Evolutionary conservation across 225 moss, liverwort and hornwort species (phyloP).

Genomic region (Polytrichum formosum): DNA sequence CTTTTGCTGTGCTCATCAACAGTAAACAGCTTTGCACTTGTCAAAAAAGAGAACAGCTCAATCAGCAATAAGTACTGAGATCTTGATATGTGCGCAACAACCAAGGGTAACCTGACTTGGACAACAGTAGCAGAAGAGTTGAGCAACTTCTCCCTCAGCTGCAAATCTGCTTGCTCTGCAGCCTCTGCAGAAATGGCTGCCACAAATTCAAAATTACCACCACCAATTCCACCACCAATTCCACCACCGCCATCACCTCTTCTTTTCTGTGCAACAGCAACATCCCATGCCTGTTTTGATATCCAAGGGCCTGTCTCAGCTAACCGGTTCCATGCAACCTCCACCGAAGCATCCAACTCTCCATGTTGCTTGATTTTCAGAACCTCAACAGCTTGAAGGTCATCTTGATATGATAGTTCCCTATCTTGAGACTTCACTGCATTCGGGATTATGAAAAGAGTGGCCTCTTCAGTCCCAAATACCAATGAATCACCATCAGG

Average conservation of each 20-base stretch:
- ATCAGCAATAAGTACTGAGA: constrained; percentile 65
- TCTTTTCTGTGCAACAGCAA: constrained; percentile 73
- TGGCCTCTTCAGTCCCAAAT: constrained; percentile 35
- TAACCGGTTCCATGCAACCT: constrained; percentile 65
- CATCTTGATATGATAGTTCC: constrained; percentile 17
- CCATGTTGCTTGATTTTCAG: constrained; percentile 45
- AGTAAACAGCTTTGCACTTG: constrained; percentile 21
- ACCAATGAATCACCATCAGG: constrained; percentile 34
- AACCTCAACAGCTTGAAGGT: constrained; percentile 21
- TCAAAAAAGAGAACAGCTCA: constrained; percentile 53
- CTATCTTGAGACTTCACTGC: constrained; percentile 25
- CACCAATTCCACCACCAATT: constrained; percentile 85
- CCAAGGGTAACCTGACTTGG: constrained; percentile 64
- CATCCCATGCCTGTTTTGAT: constrained; percentile 89
- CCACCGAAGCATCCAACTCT: constrained; percentile 57
- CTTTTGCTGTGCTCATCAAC: constrained; percentile 24
- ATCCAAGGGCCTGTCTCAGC: constrained; percentile 63
- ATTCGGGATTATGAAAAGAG: constrained; percentile 38
- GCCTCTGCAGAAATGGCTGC: constrained; percentile 81
- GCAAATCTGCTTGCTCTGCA: constrained; percentile 75
- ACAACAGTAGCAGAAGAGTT: constrained; percentile 63
- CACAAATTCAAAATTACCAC: constrained; percentile 90
- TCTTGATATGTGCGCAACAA: constrained; percentile 62
- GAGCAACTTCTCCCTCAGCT: constrained; percentile 71
- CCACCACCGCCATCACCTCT: constrained; percentile 90